Evolutionary conservation across 83 land plant species (phyloP).

Genomic region (Picea abies): DNA sequence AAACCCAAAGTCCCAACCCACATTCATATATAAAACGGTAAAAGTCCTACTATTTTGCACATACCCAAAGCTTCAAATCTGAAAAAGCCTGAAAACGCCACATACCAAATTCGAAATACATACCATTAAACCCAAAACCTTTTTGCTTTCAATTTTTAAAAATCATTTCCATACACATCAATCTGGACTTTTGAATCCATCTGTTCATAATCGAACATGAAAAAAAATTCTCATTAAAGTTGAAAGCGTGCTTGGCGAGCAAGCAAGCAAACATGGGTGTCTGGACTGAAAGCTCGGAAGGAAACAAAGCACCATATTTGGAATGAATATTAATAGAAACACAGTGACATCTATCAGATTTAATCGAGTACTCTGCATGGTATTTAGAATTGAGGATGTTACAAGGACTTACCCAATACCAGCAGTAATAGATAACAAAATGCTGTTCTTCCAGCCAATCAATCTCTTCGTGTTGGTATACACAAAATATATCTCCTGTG

Average conservation of each 20-base stretch:
- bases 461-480: not conserved
- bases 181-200: not conserved
- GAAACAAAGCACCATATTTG: not conserved
- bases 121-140: not conserved
- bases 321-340: not conserved
- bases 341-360: not conserved
- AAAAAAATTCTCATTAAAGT: not conserved
- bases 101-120: not conserved
- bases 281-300: not conserved
- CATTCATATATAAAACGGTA: not conserved
- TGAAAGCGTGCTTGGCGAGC: not conserved
- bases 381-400: not conserved
- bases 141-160: not conserved
- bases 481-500: not conserved
- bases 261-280: not conserved
- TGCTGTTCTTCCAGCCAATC: not conserved
- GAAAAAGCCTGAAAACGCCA: not conserved
- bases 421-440: not conserved
- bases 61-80: conserved; percentile 1
- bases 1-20: not conserved
- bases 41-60: not conserved
- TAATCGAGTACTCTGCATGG: not conserved
- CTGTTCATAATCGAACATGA: not conserved
- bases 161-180: not conserved
- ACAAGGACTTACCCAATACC: not conserved